phyloP scores from a whole-genome alignment of 129 eudicot genomes.

The Heracleum sosnowskyi region DNA sequence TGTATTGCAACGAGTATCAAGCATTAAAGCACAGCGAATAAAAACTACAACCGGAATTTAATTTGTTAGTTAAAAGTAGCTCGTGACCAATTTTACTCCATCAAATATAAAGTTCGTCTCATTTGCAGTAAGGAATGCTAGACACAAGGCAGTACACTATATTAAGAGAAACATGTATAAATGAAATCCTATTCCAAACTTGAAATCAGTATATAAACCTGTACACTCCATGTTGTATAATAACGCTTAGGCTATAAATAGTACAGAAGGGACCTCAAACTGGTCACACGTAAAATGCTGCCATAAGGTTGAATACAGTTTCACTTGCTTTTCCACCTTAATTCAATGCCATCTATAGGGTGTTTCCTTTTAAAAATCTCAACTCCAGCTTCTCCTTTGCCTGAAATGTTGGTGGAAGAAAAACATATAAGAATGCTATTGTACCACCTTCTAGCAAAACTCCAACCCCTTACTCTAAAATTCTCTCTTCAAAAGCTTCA shows the following conservation, averaged over 20 bases:
- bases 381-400: slow-evolving; percentile 86
- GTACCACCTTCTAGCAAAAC: slow-evolving; percentile 22
- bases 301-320: slow-evolving; percentile 11
- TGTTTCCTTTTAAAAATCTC: slow-evolving; percentile 22
- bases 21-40: background rate
- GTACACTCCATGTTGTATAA: slow-evolving; percentile 22
- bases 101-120: background rate
- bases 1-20: background rate
- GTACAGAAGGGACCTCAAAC: slow-evolving; percentile 27
- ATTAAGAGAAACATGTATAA: background rate
- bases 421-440: slow-evolving; percentile 27
- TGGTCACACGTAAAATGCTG: slow-evolving; percentile 12
- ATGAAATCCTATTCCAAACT: background rate
- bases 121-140: background rate
- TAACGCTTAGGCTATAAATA: slow-evolving; percentile 13
- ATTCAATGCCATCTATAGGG: slow-evolving; percentile 9
- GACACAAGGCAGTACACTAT: background rate
- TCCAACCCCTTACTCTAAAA: slow-evolving; percentile 4
- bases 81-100: background rate
- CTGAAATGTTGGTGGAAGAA: slow-evolving; percentile 50
- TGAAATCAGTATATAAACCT: slow-evolving; percentile 10
- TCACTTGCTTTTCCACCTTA: slow-evolving; percentile 16
- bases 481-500: background rate
- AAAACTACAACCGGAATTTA: background rate
- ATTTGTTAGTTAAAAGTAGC: background rate